A percentile compares a stretch with the other conserved stretches of the same genome.
Evolutionary conservation across 805 yeast species (phyloP).

Genomic region (Metschnikowia rubicola): DNA sequence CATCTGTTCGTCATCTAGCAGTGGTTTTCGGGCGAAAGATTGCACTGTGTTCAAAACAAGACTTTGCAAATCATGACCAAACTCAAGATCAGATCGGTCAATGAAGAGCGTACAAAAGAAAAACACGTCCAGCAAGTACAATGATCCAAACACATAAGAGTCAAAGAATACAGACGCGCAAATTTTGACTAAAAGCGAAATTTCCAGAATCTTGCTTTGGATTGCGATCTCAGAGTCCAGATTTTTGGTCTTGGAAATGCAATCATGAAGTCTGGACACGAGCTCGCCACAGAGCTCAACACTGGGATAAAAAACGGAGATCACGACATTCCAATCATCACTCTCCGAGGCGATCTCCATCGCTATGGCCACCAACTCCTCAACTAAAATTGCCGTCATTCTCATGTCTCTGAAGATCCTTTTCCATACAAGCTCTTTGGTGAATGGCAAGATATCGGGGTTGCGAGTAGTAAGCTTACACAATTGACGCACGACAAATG

Average conservation of each 20-base stretch:
- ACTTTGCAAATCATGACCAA: constrained; percentile 60
- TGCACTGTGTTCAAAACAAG: constrained; percentile 66
- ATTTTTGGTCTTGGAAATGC: constrained; percentile 50
- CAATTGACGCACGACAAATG: constrained; percentile 59
- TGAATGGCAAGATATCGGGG: constrained; percentile 45
- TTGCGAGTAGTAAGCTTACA: constrained; percentile 55
- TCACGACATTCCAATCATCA: constrained; percentile 59
- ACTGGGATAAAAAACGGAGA: constrained; percentile 68
- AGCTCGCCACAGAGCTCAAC: constrained; percentile 69
- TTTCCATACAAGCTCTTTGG: constrained; percentile 66
- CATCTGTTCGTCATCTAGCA: constrained; percentile 38
- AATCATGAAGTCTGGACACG: constrained; percentile 51
- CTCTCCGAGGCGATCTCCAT: constrained; percentile 77
- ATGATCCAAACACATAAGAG: constrained; percentile 55
- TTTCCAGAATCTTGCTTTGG: constrained; percentile 61
- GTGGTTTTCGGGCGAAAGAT: constrained; percentile 58
- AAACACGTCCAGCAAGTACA: constrained; percentile 68
- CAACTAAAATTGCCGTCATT: constrained; percentile 55
- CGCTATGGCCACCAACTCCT: constrained; percentile 71
- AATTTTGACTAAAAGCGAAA: constrained; percentile 62
- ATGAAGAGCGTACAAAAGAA: constrained; percentile 62
- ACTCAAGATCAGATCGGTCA: constrained; percentile 48
- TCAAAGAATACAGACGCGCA: constrained; percentile 69
- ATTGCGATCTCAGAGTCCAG: constrained; percentile 36
- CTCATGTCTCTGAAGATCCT: constrained; percentile 59